Percentiles rank a stretch among this genome's conserved stretches.
phyloP scores from a whole-genome alignment of 2,329 filamentous ascomycete species.

The Fusarium chuoi region DNA sequence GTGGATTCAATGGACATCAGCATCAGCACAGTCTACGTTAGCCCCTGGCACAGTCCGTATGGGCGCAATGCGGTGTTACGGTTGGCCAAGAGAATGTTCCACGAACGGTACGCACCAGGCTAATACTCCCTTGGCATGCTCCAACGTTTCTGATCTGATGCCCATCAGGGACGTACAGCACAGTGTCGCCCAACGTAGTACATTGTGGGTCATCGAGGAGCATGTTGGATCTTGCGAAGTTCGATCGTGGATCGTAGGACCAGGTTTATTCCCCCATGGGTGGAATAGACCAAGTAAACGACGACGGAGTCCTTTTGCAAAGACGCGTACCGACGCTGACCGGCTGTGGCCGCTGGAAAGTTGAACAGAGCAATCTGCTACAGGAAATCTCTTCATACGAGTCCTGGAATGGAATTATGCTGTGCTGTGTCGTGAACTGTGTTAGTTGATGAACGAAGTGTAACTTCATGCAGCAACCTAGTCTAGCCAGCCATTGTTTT shows the following conservation, averaged over 20 bases:
- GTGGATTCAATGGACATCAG: slow-evolving; percentile 12
- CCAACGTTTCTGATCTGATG: slow-evolving; percentile 37
- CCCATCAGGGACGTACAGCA: slow-evolving; percentile 7
- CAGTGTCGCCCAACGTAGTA: slow-evolving; percentile 13
- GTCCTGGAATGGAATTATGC: background rate
- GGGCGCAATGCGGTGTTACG: background rate
- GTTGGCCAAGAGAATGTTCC: slow-evolving; percentile 16
- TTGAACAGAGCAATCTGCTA: background rate
- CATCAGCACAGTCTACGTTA: slow-evolving; percentile 23
- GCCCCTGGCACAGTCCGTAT: slow-evolving; percentile 15
- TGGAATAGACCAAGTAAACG: slow-evolving; percentile 17
- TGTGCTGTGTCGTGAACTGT: background rate
- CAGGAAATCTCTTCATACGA: background rate
- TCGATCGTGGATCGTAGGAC: slow-evolving; percentile 43
- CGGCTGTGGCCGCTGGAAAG: slow-evolving; percentile 19
- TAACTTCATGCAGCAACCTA: slow-evolving; percentile 14
- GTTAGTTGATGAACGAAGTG: slow-evolving; percentile 1
- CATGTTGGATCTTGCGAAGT: slow-evolving; percentile 36
- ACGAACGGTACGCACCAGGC: slow-evolving; percentile 24
- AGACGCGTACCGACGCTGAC: slow-evolving; percentile 33
- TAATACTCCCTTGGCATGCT: slow-evolving; percentile 22
- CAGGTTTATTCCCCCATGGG: slow-evolving; percentile 35
- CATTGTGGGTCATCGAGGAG: slow-evolving; percentile 23
- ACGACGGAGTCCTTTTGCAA: slow-evolving; percentile 16
- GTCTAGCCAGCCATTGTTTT: slow-evolving; percentile 3